Percentiles rank a stretch among this genome's conserved stretches.
Conservation (phyloP, 148 eudicot genomes). For the Drosera capensis region DNA sequence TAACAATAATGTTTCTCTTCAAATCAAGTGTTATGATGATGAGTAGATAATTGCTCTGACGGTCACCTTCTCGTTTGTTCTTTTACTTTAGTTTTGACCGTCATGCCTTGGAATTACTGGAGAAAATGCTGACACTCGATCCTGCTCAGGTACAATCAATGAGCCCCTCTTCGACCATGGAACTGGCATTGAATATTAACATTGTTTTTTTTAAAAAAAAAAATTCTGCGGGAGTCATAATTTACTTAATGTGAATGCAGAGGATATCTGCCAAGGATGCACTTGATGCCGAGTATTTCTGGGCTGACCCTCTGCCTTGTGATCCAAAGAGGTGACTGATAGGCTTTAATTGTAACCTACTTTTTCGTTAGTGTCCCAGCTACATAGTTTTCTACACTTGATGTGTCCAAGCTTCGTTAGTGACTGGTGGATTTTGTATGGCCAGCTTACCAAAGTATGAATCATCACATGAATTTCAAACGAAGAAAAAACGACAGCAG, state of each 20-base stretch:
- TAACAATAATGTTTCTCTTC: neutral
- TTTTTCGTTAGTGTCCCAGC: neutral
- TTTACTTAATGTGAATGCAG: slow-evolving; percentile 15
- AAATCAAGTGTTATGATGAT: neutral
- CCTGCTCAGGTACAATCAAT: slow-evolving; percentile 70
- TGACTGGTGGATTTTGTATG: neutral
- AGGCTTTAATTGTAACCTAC: no score
- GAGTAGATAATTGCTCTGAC: neutral
- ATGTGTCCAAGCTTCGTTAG: neutral
- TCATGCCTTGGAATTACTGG: slow-evolving; percentile 76
- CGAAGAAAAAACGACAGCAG: slow-evolving; percentile 78
- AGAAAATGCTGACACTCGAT: slow-evolving; percentile 83
- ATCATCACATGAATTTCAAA: slow-evolving; percentile 77
- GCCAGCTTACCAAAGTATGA: slow-evolving; percentile 71
- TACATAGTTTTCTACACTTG: neutral
- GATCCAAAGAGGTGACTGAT: slow-evolving; percentile 69
- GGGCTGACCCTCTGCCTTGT: slow-evolving; percentile 86
- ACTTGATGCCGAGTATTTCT: slow-evolving; percentile 89
- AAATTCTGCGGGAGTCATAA: neutral
- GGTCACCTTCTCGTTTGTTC: neutral
- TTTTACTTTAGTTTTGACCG: slow-evolving; percentile 55
- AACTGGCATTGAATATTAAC: no score
- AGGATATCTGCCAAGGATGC: slow-evolving; percentile 84
- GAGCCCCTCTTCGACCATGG: no score
- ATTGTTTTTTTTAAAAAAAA: no score